Evolutionary conservation across 108 stramenopile species (phyloP).

Genomic region (Seminavis robusta): DNA sequence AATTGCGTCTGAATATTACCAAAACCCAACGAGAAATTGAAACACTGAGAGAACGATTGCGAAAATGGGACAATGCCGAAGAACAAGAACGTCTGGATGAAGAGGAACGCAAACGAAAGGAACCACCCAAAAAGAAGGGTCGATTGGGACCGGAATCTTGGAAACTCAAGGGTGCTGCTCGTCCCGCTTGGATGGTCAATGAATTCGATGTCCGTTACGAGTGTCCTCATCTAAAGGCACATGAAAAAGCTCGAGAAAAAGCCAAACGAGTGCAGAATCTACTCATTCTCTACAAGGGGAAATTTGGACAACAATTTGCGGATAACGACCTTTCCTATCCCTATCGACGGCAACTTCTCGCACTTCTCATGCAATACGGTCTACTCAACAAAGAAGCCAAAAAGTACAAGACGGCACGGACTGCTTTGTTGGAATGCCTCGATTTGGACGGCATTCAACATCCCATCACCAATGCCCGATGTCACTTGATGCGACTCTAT

Average conservation of each 20-base stretch:
- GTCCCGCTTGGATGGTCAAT: conserved; percentile 84
- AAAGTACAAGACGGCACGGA: conserved; percentile 64
- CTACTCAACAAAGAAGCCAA: conserved; percentile 57
- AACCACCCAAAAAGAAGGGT: conserved; percentile 35
- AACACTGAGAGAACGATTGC: conserved; percentile 40
- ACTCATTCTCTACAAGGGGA: conserved; percentile 37
- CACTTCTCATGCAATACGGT: conserved; percentile 75
- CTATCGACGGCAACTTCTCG: conserved; percentile 56
- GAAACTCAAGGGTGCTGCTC: conserved; percentile 86
- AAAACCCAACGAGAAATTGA: conserved; percentile 56
- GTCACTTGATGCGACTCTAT: conserved; percentile 76
- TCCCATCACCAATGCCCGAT: conserved; percentile 66
- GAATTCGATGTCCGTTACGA: conserved; percentile 87
- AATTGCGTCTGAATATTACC: conserved; percentile 67
- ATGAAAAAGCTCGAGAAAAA: conserved; percentile 64
- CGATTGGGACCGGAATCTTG: conserved; percentile 80
- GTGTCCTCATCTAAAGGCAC: conserved; percentile 73
- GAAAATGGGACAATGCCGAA: conserved; percentile 72
- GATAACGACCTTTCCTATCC: background rate
- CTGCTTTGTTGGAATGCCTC: conserved; percentile 61
- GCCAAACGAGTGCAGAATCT: conserved; percentile 56
- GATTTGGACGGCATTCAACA: conserved; percentile 53
- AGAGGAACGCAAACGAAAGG: conserved; percentile 16
- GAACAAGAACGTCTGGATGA: conserved; percentile 21
- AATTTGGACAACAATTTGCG: background rate